Base-by-base conservation (phyloP, 768 basidiomycete species). In the Lepiota venenata region DNA sequence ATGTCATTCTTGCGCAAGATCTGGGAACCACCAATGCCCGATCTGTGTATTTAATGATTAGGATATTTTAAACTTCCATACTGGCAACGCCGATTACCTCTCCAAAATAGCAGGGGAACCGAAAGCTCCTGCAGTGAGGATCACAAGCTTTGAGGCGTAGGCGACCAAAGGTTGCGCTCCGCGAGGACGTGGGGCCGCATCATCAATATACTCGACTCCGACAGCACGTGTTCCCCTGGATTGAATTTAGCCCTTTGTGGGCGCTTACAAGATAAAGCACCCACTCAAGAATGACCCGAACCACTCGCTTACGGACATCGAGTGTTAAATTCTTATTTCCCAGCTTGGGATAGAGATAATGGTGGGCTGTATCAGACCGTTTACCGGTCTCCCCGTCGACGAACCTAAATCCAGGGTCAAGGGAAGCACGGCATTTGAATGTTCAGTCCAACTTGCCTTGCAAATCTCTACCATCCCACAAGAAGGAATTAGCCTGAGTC, bases 101-200 rank as follows among this genome's bases (percentile, higher is more conserved):
- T 84, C 82, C 10, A 85, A 66, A 18, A 85, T 80, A 1, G 76
- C 64, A 3, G 81, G 77, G 10, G 82, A 80, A 5, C 82, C 82
- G 50, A 84, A 80, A 1, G 81, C 72, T 0, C 81, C 82, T 3
- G 74, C 74, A 1, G 78, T 75, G 14, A 84, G 38, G 15, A 84
- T 74, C 0, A 84, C 75, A 2, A 82, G 67, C 3, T 68, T 69
- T 10, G 75, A 71, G 5, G 77, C 75, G 54, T 63, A 65, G 37
- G 68, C 74, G 16, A 65, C 52, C 8, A 55, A 50, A 6, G 60
- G 46, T 36, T 56, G 50, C n/a, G 55, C 45, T 36, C 58, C 58
- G 36, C 67, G 64, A 22, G 56, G 60, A 56, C 63, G 62, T 61
- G 59, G 55, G 8, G 63, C 63, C 32, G 63, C 58, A 51, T 76